phyloP scores from a whole-genome alignment of 352 stramenopile genomes.

The Pythium dissimile region DNA sequence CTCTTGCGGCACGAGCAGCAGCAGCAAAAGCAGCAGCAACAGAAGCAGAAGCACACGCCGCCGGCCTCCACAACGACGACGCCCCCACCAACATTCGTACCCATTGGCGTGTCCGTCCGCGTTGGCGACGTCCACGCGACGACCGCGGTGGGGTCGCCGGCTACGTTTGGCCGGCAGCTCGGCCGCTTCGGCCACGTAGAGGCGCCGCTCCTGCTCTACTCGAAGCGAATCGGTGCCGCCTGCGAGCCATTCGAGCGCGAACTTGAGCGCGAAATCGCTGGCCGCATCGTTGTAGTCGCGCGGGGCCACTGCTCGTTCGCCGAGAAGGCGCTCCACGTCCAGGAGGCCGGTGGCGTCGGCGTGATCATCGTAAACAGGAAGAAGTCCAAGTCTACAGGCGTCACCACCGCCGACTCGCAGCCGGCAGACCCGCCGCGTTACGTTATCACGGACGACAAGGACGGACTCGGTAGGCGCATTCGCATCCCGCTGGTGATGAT shows the following conservation, averaged over 20 bases:
- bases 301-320: conserved; percentile 76
- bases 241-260: conserved; percentile 32
- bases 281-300: conserved; percentile 64
- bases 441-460: conserved; percentile 56
- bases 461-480: conserved; percentile 37
- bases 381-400: conserved; percentile 10
- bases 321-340: conserved; percentile 63
- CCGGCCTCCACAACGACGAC: neutral
- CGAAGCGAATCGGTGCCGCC: conserved; percentile 37
- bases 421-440: conserved; percentile 54
- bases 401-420: neutral
- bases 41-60: too few species aligned
- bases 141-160: conserved; percentile 64
- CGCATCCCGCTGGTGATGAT: conserved; percentile 73
- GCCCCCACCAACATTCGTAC: conserved; percentile 20
- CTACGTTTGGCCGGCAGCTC: conserved; percentile 59
- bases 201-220: conserved; percentile 46
- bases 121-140: conserved; percentile 54
- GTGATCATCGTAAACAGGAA: conserved; percentile 77
- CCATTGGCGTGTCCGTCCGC: conserved; percentile 59
- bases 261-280: conserved; percentile 26
- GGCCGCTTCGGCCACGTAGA: conserved; percentile 41
- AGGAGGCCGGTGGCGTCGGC: conserved; percentile 49
- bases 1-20: conserved; percentile 26
- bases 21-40: too few species aligned